Conservation (phyloP, 2,329 filamentous ascomycete genomes). For the Calonectria pseudoreteaudii region DNA sequence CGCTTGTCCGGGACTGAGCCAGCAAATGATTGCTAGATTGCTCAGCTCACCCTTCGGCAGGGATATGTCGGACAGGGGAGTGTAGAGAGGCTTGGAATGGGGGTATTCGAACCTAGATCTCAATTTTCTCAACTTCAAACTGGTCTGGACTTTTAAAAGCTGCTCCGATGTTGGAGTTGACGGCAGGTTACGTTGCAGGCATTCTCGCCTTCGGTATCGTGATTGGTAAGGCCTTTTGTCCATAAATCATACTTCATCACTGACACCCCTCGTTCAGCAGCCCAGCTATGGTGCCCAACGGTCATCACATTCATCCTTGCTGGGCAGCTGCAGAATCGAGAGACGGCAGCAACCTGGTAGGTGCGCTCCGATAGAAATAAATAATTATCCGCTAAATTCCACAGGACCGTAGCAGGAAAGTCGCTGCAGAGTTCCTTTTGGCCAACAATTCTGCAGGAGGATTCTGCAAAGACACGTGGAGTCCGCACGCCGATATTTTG, state of each 20-base stretch:
- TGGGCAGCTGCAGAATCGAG: slow-evolving; percentile 49
- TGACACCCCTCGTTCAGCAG: slow-evolving; percentile 32
- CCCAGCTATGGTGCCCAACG: slow-evolving; percentile 50
- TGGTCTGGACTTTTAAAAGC: not conserved
- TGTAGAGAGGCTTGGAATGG: not conserved
- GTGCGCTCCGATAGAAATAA: not conserved
- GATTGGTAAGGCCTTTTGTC: slow-evolving; percentile 25
- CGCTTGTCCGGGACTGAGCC: not conserved
- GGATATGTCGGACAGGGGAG: not conserved
- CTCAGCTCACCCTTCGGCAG: not conserved
- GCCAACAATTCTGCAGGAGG: slow-evolving; percentile 54
- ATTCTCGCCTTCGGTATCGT: slow-evolving; percentile 39
- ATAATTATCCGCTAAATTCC: not conserved
- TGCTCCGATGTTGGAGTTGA: slow-evolving; percentile 32
- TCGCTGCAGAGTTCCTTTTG: slow-evolving; percentile 54
- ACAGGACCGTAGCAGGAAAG: slow-evolving; percentile 33
- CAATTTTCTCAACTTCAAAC: not conserved
- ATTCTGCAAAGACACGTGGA: slow-evolving; percentile 46
- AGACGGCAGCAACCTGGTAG: slow-evolving; percentile 53
- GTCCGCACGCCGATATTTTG: slow-evolving; percentile 41
- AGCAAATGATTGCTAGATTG: not conserved
- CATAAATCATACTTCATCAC: too few relatives aligned
- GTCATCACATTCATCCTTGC: slow-evolving; percentile 51
- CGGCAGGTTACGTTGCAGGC: slow-evolving; percentile 39
- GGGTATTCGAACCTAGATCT: not conserved